These are phyloP conservation scores for Tinospora cordifolia DNA, from an alignment of 164 flowering plant species.

Conservation along the genomic window DNA sequence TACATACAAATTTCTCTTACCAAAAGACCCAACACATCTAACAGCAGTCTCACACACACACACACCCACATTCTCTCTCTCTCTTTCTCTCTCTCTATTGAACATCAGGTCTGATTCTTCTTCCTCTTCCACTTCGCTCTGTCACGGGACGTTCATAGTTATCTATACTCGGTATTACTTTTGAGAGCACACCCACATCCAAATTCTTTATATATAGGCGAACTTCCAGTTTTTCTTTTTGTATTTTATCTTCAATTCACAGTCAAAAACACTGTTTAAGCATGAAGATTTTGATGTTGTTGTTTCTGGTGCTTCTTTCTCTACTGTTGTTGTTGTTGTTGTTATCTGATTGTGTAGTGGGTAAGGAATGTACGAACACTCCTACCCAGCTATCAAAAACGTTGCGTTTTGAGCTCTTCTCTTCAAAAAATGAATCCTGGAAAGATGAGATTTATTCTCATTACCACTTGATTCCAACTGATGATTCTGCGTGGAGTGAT, in stretches of 20 bases:
- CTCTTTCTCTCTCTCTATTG: neutral
- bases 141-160: neutral
- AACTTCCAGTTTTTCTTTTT: too few relatives aligned
- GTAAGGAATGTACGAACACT: conserved; percentile 70
- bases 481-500: conserved; percentile 58
- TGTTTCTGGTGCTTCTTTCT: neutral
- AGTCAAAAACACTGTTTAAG: neutral
- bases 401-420: conserved; percentile 37
- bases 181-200: neutral
- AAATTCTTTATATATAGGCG: neutral
- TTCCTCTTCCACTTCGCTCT: neutral
- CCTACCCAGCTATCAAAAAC: conserved; percentile 59
- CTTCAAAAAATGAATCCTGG: conserved; percentile 58
- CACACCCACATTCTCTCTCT: neutral
- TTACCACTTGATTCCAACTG: conserved; percentile 66
- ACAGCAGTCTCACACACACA: too few relatives aligned
- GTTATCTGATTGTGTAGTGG: conserved; percentile 15
- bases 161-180: neutral
- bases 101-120: neutral
- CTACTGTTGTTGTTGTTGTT: conserved; percentile 13
- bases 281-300: conserved; percentile 6
- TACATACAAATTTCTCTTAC: neutral
- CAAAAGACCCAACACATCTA: neutral
- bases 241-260: neutral
- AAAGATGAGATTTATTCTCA: conserved; percentile 44